Base-by-base conservation (phyloP, 2,329 filamentous ascomycete species). In the Dendrostoma leiphaemia region DNA sequence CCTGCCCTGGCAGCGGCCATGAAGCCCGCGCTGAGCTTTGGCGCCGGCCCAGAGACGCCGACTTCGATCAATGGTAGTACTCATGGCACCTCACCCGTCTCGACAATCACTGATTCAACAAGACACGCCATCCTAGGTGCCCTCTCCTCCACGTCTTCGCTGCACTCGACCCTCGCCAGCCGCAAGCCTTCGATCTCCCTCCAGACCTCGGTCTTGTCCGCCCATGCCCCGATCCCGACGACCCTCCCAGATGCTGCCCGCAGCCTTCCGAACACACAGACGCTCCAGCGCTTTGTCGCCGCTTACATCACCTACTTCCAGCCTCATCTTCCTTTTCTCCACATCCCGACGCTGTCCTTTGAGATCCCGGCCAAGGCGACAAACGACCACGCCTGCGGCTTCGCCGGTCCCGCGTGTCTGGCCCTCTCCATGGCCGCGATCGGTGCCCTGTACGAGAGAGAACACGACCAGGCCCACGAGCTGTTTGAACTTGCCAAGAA, bases 401-500 rank as follows among this genome's bases (percentile, higher is more conserved):
- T 88, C 59, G 90, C 90, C 55, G 91, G 92, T 53, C 90, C 88
- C 56, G 91, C 91, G 49, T 97, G 93, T 68, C 77, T 96, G 54
- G 86, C 94, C 57, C 78, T 96, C 29, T 91, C 89, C 4, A 94
- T 95, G 86, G 89, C 90, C 44, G 89, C 91, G n/a, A 81, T 82
- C 53, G 75, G 75, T 49, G 74, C 75, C 32, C 76, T 97, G 35
- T 97, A 96, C 71, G 93, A 97, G 72, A 84, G 87, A 66, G 92
- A 97, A 56, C 84, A 86, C 55, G 78, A 80, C 26, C 82, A 88
- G 52, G 95, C 92, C 23, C 89, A 88, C 67, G 89, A 95, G 44
- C 73, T 99, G 7, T 97, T 97, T 65, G 90, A 96, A 62, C 88
- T 91, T 67, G 90, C 92, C 46, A 97, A 97, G 76, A 95, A 91